Evolutionary conservation across 1,284 basidiomycete genomes (phyloP), one percentile per base, ranked within the genome.

Genomic region (Marasmius tenuissimus): DNA sequence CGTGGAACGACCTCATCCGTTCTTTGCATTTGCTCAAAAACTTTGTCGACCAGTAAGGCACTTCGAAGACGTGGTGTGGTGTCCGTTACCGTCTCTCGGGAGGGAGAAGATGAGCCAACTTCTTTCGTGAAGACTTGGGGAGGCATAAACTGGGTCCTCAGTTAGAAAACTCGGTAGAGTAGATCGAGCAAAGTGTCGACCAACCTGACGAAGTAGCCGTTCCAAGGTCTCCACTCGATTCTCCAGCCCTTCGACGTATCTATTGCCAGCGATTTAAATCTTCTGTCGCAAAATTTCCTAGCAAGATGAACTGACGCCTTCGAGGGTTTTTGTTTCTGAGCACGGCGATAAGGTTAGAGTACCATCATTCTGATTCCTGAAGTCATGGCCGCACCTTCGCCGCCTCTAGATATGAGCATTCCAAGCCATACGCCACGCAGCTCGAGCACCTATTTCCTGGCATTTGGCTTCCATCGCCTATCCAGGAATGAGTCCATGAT

Each of bases 361-460:
- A 35, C 34, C 34, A 22, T 20, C 33, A 38, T n/a, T 11, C 27
- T 12, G 42, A 35, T 20, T 16, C 4, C 27, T 33, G n/a, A n/a
- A 39, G 42, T 20, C 9, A 18, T 27, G 27, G 27, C 45, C 59
- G 20, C 58, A 64, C 66, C 53, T 64, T 65, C 33, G 57, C 52
- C 5, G 63, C 59, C 3, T 63, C 58, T 10, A 62, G 12, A 34
- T 65, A 63, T 1, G 63, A 64, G 51, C 66, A 67, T 9, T 59
- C 3, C 3, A 61, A 63, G 40, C 42, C 59, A 50, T 64, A 63
- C 3, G 57, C 51, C 45, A 64, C 59, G 50, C 66, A 67, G 18
- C 64, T 63, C 2, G 66, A 66, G 52, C 66, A 67, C 18, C 60
- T 60, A 38, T 63, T 66, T 39, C 65, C 59, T 4, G 66, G 63